Evolutionary conservation across 140 eudicot species (phyloP).

Genomic region (Ambrosia hybrid): DNA sequence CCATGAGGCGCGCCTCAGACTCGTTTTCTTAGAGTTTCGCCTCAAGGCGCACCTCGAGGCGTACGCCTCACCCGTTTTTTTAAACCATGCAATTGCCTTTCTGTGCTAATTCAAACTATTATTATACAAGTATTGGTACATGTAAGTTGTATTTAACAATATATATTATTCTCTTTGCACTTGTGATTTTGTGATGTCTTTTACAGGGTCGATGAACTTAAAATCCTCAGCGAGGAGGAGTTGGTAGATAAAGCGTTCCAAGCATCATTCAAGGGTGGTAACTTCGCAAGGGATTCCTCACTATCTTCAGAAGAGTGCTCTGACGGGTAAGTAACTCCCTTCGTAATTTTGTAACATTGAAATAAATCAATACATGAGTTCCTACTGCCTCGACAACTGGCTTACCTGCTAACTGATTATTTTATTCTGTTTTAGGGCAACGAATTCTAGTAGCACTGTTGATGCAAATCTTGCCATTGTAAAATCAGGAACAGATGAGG

Average conservation of each 20-base stretch:
- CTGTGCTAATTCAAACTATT: too few species aligned
- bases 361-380: neutral
- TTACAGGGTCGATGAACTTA: conserved; percentile 71
- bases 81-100: too few species aligned
- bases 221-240: conserved; percentile 68
- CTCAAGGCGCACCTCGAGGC: too few species aligned
- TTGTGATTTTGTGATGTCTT: neutral
- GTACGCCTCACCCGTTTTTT: too few species aligned
- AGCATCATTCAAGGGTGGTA: conserved; percentile 55
- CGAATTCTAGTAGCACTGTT: conserved; percentile 21
- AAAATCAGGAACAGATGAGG: conserved; percentile 32
- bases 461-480: conserved; percentile 22
- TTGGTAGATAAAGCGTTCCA: conserved; percentile 64
- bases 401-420: neutral
- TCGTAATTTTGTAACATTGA: neutral
- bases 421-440: conserved; percentile 16
- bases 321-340: conserved; percentile 39
- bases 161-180: too few species aligned
- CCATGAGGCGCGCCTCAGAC: too few species aligned
- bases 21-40: too few species aligned
- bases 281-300: conserved; percentile 33
- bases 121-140: neutral
- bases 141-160: neutral
- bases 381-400: neutral
- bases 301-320: conserved; percentile 37